Evolutionary conservation across 2,329 filamentous ascomycete species (phyloP), one percentile per base, ranked within the genome.

Genomic region (Aspergillus novoparasiticus): DNA sequence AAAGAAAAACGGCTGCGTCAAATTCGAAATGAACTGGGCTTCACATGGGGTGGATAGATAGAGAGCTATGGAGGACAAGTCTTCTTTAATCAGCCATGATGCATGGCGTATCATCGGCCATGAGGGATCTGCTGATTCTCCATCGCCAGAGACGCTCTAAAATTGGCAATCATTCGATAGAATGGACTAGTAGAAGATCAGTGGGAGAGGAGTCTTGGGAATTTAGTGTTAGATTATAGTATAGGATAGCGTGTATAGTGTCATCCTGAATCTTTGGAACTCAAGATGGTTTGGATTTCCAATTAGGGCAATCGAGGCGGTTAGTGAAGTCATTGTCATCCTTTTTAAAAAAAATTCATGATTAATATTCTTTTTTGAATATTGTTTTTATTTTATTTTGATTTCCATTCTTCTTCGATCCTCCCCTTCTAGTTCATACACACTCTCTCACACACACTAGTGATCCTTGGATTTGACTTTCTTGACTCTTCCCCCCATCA

Each of bases 381-480:
- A 34, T 34, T 11, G 11, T 58, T 55, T 48, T 48, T 4, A 19
- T 28, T 26, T 48, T 26, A 26, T 26, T 16, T 19, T 23, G 12
- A 11, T 26, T 8, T 14, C 23, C 23, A 21, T 14, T 12, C 23
- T 48, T 26, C 21, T 28, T 16, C 23, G 12, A 26, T 48, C 23
- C 14, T 28, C 45, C 12, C 23, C 21, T 48, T 28, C 21, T 16
- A 30, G 16, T 11, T 23, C 19, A 14, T 36, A 53, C 30, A 32
- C 11, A 11, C 30, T 26, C 23, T 26, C 23, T 26, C 23, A 34
- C 32, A 11, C n/a, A 34, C 16, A 54, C 51, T 36, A 54, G 51
- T 54, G 30, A 36, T 54, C 51, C 51, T 53, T 46, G 19, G 23
- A 32, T 57, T 43, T 43, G 50, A 55, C 19, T 54, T 59, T 41